These are phyloP conservation scores for Solanum hybrid DNA, from an alignment of 305 asterid species.

Conservation along the genomic window DNA sequence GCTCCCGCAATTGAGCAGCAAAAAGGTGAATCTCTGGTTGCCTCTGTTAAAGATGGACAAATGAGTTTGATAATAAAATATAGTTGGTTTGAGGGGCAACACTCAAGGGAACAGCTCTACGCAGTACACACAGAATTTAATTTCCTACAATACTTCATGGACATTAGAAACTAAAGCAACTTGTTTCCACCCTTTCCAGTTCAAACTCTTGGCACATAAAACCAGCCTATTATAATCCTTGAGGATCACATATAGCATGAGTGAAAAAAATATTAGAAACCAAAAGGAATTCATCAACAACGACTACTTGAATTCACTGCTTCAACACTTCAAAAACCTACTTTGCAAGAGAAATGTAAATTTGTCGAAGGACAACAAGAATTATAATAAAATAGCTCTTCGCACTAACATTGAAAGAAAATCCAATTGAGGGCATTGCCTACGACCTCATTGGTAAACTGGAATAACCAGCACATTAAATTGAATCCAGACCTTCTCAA, in stretches of 20 bases:
- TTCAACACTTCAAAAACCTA: background rate
- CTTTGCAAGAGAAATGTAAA: background rate
- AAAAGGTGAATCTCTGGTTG: conserved; percentile 96
- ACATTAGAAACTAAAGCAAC: background rate
- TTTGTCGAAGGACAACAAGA: background rate
- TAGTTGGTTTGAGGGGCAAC: background rate
- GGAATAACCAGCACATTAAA: background rate
- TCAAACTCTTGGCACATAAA: background rate
- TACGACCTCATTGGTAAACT: background rate
- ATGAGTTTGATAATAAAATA: background rate
- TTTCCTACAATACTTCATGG: background rate
- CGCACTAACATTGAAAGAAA: background rate
- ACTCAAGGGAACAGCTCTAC: background rate
- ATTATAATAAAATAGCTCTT: background rate
- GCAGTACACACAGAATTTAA: background rate
- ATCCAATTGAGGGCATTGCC: background rate
- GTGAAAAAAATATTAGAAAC: background rate
- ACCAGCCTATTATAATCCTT: background rate
- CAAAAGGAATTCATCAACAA: background rate
- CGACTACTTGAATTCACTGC: background rate
- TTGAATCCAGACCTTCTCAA: background rate
- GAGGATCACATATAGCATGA: background rate
- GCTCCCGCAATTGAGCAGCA: conserved; percentile 87
- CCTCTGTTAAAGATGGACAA: conserved; percentile 47
- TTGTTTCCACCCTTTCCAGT: background rate